phyloP scores from a whole-genome alignment of 768 basidiomycete species.

The Collybiopsis confluens region DNA sequence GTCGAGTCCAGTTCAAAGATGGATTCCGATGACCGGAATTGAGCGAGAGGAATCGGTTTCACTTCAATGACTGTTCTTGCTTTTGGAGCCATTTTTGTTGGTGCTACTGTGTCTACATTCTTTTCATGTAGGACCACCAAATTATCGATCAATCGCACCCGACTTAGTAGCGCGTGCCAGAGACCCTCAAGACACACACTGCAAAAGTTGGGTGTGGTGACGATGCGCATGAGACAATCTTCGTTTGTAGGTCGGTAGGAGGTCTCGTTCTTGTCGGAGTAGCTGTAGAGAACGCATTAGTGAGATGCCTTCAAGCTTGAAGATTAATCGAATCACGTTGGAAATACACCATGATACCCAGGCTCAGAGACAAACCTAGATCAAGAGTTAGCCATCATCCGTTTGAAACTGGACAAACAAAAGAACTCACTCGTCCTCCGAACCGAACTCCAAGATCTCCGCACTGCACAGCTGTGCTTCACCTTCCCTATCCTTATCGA shows the following conservation, averaged over 20 bases:
- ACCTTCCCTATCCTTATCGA: conserved; percentile 43
- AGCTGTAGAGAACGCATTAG: conserved; percentile 34
- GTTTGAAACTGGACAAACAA: neutral
- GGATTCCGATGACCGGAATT: conserved; percentile 32
- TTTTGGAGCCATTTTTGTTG: too few relatives aligned
- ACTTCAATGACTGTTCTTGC: conserved; percentile 39
- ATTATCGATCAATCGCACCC: conserved; percentile 58
- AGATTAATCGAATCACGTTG: conserved; percentile 50
- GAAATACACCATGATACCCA: conserved; percentile 64
- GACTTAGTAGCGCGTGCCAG: conserved; percentile 61
- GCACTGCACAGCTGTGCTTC: conserved; percentile 72
- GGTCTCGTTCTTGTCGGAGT: conserved; percentile 58
- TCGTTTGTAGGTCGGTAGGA: conserved; percentile 81
- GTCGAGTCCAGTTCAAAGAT: neutral
- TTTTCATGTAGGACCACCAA: neutral
- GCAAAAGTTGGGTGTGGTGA: conserved; percentile 70
- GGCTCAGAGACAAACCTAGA: conserved; percentile 54
- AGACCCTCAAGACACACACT: conserved; percentile 69
- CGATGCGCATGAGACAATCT: conserved; percentile 77
- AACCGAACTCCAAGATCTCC: conserved; percentile 71
- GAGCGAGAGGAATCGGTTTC: conserved; percentile 57
- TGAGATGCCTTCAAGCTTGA: neutral
- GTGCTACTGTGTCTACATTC: conserved; percentile 14
- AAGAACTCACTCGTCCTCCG: conserved; percentile 48
- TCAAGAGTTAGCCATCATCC: neutral